Conservation (phyloP, 148 eudicot species). For the Silene conica region DNA sequence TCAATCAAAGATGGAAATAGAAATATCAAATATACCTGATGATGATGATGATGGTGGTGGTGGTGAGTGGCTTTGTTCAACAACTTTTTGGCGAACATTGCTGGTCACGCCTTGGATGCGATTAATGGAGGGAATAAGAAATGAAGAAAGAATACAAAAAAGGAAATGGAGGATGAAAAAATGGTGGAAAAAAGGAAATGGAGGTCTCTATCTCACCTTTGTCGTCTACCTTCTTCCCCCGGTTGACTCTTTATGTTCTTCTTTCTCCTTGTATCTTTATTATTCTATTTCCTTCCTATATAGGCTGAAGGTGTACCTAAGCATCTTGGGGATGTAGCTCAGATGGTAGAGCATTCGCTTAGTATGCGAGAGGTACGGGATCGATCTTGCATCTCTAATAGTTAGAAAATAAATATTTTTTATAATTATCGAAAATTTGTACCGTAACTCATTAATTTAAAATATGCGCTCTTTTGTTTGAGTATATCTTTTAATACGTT, state of each 20-base stretch:
- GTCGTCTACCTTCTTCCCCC: neutral
- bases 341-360: conserved; percentile 99
- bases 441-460: too few species aligned
- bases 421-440: too few species aligned
- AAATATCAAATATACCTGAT: conserved; percentile 4
- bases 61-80: conserved; percentile 28
- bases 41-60: conserved; percentile 19
- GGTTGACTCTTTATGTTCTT: neutral
- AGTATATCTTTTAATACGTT: too few species aligned
- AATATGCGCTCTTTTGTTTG: too few species aligned
- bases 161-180: neutral
- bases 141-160: neutral
- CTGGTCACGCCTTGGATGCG: too few species aligned
- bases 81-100: conserved; percentile 32
- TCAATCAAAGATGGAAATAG: neutral
- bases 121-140: neutral
- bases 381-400: too few species aligned
- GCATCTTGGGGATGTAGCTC: conserved; percentile 88
- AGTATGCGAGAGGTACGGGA: conserved; percentile 99
- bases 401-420: too few species aligned
- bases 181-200: neutral
- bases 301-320: too few species aligned
- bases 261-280: too few species aligned
- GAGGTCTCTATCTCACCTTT: neutral
- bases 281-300: too few species aligned